Conservation (phyloP, 495 filamentous ascomycete species). For the Hypoxylon fuscum region DNA sequence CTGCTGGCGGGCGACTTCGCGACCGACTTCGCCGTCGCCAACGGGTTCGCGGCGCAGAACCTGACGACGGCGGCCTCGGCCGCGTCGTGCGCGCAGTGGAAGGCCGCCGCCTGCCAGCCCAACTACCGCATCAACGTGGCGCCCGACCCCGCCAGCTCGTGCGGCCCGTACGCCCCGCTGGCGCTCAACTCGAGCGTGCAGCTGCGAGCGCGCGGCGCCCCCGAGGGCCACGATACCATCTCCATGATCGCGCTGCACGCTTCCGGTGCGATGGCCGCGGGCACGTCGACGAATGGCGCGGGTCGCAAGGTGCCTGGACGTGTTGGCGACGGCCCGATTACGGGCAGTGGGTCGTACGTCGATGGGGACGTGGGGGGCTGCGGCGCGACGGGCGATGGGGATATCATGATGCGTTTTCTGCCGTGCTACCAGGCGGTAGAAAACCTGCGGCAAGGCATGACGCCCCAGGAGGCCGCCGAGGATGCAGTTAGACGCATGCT, state of each 20-base stretch:
- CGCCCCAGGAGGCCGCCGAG: slow-evolving; percentile 52
- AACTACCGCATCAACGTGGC: slow-evolving; percentile 54
- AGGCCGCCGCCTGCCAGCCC: slow-evolving; percentile 44
- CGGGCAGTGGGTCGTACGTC: slow-evolving; percentile 59
- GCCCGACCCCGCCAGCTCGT: slow-evolving; percentile 46
- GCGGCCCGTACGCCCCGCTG: slow-evolving; percentile 53
- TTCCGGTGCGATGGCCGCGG: slow-evolving; percentile 54
- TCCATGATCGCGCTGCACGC: slow-evolving; percentile 55
- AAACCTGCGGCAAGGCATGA: slow-evolving; percentile 54
- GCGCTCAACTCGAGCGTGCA: slow-evolving; percentile 6
- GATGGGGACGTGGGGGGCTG: slow-evolving; percentile 60
- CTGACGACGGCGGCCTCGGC: slow-evolving; percentile 48
- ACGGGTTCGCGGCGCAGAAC: slow-evolving; percentile 53
- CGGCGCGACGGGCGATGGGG: slow-evolving; percentile 60
- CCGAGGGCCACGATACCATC: slow-evolving; percentile 55
- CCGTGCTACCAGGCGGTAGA: slow-evolving; percentile 62
- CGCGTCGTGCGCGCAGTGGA: slow-evolving; percentile 50
- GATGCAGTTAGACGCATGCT: slow-evolving; percentile 58
- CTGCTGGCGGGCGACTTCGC: slow-evolving; percentile 57
- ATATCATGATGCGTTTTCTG: slow-evolving; percentile 62
- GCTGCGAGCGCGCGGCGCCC: not conserved
- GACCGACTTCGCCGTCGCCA: slow-evolving; percentile 55
- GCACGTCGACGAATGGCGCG: slow-evolving; percentile 60
- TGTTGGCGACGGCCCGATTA: slow-evolving; percentile 60
- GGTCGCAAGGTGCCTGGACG: slow-evolving; percentile 57